These are phyloP conservation scores for Acer campestre DNA, from an alignment of 345 rosid species.

Conservation along the genomic window DNA sequence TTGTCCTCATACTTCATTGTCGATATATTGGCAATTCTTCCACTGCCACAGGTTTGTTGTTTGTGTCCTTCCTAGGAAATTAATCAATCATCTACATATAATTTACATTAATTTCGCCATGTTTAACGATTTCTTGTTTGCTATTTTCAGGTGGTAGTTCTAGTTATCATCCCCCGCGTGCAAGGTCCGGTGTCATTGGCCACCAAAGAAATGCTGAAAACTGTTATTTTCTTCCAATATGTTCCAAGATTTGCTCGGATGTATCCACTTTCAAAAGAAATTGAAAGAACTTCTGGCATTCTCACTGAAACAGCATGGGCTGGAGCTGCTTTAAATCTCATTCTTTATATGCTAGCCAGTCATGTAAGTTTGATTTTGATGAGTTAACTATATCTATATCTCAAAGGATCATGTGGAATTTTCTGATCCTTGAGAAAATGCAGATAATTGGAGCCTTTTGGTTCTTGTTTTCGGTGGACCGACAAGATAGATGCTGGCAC, in stretches of 20 bases:
- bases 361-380: slow-evolving; percentile 57
- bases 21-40: slow-evolving; percentile 71
- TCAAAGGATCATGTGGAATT: background rate
- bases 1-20: slow-evolving; percentile 50
- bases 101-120: background rate
- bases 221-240: slow-evolving; percentile 48
- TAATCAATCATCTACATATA: background rate
- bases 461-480: slow-evolving; percentile 75
- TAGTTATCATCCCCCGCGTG: slow-evolving; percentile 40
- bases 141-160: slow-evolving; percentile 46
- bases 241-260: slow-evolving; percentile 63
- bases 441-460: slow-evolving; percentile 79
- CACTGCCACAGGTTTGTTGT: slow-evolving; percentile 92
- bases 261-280: slow-evolving; percentile 54
- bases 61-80: background rate
- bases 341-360: slow-evolving; percentile 86
- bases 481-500: slow-evolving; percentile 63
- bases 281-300: slow-evolving; percentile 67
- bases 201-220: slow-evolving; percentile 53
- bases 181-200: slow-evolving; percentile 40
- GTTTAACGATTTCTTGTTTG: background rate
- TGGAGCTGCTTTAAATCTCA: slow-evolving; percentile 83
- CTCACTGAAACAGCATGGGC: slow-evolving; percentile 79
- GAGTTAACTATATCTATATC: background rate
- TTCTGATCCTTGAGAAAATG: slow-evolving; percentile 19